Conservation (phyloP, 345 rosid species). For the Populus ilicifolia region DNA sequence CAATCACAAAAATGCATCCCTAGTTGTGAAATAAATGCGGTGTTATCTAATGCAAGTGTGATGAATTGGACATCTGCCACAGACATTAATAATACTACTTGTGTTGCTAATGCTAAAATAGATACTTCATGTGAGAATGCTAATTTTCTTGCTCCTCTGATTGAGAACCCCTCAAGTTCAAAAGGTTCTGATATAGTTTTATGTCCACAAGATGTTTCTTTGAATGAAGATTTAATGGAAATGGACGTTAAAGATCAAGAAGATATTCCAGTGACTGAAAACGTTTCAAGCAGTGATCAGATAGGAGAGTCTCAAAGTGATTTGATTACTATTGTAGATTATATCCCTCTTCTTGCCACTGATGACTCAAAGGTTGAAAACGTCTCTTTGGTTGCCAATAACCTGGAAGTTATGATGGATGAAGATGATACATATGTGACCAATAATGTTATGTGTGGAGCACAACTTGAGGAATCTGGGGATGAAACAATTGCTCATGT, state of each 20-base stretch:
- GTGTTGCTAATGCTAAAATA: slow-evolving; percentile 3
- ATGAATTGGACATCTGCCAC: slow-evolving; percentile 7
- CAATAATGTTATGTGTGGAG: slow-evolving; percentile 21
- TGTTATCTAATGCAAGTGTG: slow-evolving; percentile 26
- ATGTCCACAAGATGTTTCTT: slow-evolving; percentile 16
- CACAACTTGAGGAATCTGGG: slow-evolving; percentile 25
- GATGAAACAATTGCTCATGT: slow-evolving; percentile 9
- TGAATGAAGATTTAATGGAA: slow-evolving; percentile 4
- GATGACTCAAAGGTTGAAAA: slow-evolving; percentile 16
- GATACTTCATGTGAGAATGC: slow-evolving; percentile 4
- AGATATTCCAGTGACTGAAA: slow-evolving; percentile 13
- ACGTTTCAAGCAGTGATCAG: slow-evolving; percentile 26
- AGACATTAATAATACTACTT: slow-evolving; percentile 13
- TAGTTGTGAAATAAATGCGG: slow-evolving; percentile 19
- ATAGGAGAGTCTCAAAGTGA: slow-evolving; percentile 22
- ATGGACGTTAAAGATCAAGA: slow-evolving; percentile 22
- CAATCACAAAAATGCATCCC: slow-evolving; percentile 21
- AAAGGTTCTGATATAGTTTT: slow-evolving; percentile 19
- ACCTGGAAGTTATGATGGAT: slow-evolving; percentile 20
- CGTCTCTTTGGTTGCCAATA: background rate
- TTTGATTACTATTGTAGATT: slow-evolving; percentile 15
- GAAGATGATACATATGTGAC: slow-evolving; percentile 17
- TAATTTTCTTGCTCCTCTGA: slow-evolving; percentile 10
- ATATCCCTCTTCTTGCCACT: slow-evolving; percentile 1
- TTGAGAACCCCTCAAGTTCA: slow-evolving; percentile 15